phyloP scores from a whole-genome alignment of 768 basidiomycete species.

The Leccinum olivaceopallidum region DNA sequence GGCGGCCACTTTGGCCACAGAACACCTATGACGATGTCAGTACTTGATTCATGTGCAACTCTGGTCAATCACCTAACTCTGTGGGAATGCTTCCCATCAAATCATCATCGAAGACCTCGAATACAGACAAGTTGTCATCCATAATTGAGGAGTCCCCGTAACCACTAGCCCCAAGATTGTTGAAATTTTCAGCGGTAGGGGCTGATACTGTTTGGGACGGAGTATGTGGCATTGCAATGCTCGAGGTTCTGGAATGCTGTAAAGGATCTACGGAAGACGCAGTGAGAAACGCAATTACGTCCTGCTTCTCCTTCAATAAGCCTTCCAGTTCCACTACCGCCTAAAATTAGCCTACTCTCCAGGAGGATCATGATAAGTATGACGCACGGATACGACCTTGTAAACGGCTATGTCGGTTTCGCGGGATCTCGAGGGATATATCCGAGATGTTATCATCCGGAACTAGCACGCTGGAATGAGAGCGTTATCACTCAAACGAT shows the following conservation, averaged over 20 bases:
- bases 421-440: slow-evolving; percentile 49
- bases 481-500: not conserved
- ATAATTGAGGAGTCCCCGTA: slow-evolving; percentile 1
- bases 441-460: slow-evolving; percentile 33
- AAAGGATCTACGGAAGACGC: slow-evolving; percentile 4
- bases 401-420: slow-evolving; percentile 60
- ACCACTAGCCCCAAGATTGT: not conserved
- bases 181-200: not conserved
- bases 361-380: not conserved
- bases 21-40: slow-evolving; percentile 18
- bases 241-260: not conserved
- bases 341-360: slow-evolving; percentile 6
- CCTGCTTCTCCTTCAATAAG: slow-evolving; percentile 60
- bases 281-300: slow-evolving; percentile 4
- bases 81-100: not conserved
- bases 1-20: slow-evolving; percentile 51
- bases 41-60: not conserved
- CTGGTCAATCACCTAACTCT: slow-evolving; percentile 8
- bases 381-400: slow-evolving; percentile 68
- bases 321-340: slow-evolving; percentile 66
- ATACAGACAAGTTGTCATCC: not conserved
- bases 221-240: not conserved
- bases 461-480: slow-evolving; percentile 32
- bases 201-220: not conserved
- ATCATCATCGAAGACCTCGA: not conserved